Conservation (phyloP, 495 filamentous ascomycete genomes). For the Aspergillus conjunctus region DNA sequence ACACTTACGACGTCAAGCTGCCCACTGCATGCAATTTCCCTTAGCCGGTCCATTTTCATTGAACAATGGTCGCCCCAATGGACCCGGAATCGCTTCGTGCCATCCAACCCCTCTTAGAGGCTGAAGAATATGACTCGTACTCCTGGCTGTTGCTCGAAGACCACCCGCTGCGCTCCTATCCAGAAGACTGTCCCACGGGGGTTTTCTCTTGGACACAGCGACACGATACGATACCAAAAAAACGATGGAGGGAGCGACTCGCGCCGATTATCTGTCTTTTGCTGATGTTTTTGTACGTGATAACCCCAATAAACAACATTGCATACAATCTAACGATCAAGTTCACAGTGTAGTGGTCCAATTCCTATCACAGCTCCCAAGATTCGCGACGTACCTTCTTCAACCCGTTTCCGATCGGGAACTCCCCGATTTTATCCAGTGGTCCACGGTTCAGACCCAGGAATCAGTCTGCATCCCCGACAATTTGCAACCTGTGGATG, state of each 20-base stretch:
- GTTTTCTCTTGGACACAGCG: slow-evolving; percentile 23
- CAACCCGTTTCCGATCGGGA: slow-evolving; percentile 5
- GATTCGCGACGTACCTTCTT: slow-evolving; percentile 22
- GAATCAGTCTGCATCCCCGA: slow-evolving; percentile 64
- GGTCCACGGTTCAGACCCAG: slow-evolving; percentile 20
- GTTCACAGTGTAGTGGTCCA: slow-evolving; percentile 25
- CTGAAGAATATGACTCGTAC: slow-evolving; percentile 33
- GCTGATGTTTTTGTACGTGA: slow-evolving; percentile 38
- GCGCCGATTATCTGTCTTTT: slow-evolving; percentile 33
- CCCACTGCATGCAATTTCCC: not conserved
- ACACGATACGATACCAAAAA: slow-evolving; percentile 16
- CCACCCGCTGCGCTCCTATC: slow-evolving; percentile 44
- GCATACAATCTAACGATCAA: not conserved
- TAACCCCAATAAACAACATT: not conserved
- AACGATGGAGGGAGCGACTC: slow-evolving; percentile 30
- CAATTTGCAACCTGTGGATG: slow-evolving; percentile 66
- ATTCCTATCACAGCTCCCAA: slow-evolving; percentile 24
- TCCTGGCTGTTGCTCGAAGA: slow-evolving; percentile 40
- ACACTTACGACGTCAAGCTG: not conserved
- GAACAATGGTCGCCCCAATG: slow-evolving; percentile 9
- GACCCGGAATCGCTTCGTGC: slow-evolving; percentile 3
- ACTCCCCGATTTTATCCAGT: slow-evolving; percentile 19
- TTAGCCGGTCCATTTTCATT: not conserved
- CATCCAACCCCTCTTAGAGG: slow-evolving; percentile 17
- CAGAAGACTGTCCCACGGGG: slow-evolving; percentile 39